Evolutionary conservation across 495 filamentous ascomycete genomes (phyloP).

Genomic region (Thermochaetoides thermophila): DNA sequence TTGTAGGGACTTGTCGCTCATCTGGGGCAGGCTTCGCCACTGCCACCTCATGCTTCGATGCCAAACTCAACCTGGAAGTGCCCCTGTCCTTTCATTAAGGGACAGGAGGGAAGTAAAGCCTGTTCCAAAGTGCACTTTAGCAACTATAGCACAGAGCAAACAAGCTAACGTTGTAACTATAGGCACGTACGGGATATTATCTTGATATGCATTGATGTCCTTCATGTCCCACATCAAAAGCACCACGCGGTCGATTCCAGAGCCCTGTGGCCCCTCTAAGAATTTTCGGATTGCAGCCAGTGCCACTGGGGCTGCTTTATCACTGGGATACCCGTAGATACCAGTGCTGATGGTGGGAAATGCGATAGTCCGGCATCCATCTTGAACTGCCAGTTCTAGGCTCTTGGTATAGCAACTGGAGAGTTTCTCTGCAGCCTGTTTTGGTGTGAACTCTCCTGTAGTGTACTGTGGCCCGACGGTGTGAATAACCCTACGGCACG

Average conservation of each 20-base stretch:
- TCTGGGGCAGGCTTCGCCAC: too few species aligned
- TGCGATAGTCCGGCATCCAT: conserved; percentile 54
- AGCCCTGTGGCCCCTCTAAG: conserved; percentile 39
- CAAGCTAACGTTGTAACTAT: not conserved
- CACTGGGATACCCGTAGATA: conserved; percentile 73
- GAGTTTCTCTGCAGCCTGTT: too few species aligned
- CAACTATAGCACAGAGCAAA: not conserved
- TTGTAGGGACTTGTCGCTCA: too few species aligned
- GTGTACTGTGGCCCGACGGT: conserved; percentile 89
- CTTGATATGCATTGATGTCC: conserved; percentile 58
- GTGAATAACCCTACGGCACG: conserved; percentile 69
- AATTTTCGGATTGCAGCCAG: conserved; percentile 55
- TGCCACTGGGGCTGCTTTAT: conserved; percentile 53
- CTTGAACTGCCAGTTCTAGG: conserved; percentile 53
- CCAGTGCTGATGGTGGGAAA: conserved; percentile 80
- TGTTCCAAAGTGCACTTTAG: conserved; percentile 5
- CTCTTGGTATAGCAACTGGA: conserved; percentile 54
- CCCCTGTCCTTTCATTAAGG: conserved; percentile 8
- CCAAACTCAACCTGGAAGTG: too few species aligned
- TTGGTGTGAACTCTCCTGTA: too few species aligned
- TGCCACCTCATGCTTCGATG: too few species aligned
- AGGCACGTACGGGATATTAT: conserved; percentile 53
- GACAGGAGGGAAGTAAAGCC: conserved; percentile 25
- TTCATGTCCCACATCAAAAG: conserved; percentile 70
- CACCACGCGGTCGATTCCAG: conserved; percentile 53